Conservation (phyloP, 768 basidiomycete genomes). For the Lyophyllum semitale region DNA sequence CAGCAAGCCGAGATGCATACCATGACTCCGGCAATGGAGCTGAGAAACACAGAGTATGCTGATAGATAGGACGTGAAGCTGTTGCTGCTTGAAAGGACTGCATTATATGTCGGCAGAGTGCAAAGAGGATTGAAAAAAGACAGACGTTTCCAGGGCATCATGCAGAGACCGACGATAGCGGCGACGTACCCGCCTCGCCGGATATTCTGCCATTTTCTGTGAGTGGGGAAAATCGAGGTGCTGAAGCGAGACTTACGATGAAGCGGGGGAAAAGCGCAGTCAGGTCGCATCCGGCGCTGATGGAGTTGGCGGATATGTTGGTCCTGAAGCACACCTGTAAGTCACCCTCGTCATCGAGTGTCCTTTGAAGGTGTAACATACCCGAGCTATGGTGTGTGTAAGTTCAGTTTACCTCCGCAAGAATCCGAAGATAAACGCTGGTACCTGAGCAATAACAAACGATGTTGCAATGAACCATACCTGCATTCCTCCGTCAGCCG, state of each 20-base stretch:
- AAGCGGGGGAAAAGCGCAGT: constrained; percentile 78
- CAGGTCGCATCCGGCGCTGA: constrained; percentile 82
- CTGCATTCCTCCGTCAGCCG: constrained; percentile 24
- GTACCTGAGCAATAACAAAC: constrained; percentile 77
- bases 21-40: constrained; percentile 83
- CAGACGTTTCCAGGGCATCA: constrained; percentile 68
- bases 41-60: constrained; percentile 80
- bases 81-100: constrained; percentile 66
- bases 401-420: background rate
- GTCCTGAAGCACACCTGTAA: constrained; percentile 43
- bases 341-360: background rate
- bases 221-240: constrained; percentile 4
- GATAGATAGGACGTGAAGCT: constrained; percentile 81
- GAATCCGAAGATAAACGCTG: constrained; percentile 6
- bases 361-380: background rate
- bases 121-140: background rate
- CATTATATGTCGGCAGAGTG: background rate
- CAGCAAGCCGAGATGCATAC: constrained; percentile 38
- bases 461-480: constrained; percentile 80
- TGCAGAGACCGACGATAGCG: constrained; percentile 74
- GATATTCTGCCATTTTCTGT: constrained; percentile 55
- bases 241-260: constrained; percentile 47
- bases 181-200: constrained; percentile 83
- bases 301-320: constrained; percentile 82
- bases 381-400: background rate